phyloP scores from a whole-genome alignment of 257 asterid genomes.

The Thymus mandschuricus region DNA sequence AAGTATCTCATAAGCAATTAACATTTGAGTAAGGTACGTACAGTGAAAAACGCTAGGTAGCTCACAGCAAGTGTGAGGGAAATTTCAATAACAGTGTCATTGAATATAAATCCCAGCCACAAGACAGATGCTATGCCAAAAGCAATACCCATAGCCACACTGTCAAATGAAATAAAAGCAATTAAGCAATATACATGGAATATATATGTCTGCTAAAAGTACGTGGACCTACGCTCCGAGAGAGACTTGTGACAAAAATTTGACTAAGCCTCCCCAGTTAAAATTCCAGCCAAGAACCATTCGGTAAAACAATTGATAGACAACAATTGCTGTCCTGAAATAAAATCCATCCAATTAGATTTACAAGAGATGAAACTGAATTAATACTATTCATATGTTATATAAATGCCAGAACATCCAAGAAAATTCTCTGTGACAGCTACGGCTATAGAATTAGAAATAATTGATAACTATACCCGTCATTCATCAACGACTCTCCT shows the following conservation, averaged over 20 bases:
- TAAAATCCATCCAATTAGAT: constrained; percentile 24
- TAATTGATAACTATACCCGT: constrained; percentile 62
- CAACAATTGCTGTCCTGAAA: constrained; percentile 95
- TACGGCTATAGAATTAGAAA: not conserved
- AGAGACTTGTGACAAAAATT: constrained; percentile 69
- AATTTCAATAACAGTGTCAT: constrained; percentile 94
- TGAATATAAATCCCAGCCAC: constrained; percentile 98
- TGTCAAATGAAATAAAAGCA: constrained; percentile 41
- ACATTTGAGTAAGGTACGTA: constrained; percentile 44
- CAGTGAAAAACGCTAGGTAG: constrained; percentile 92
- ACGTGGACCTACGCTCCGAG: constrained; percentile 89
- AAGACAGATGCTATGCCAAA: constrained; percentile 85
- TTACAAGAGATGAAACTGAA: constrained; percentile 23
- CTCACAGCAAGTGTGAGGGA: constrained; percentile 92
- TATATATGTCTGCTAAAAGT: constrained; percentile 29
- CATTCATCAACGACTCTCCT: constrained; percentile 99
- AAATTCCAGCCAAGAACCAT: constrained; percentile 90
- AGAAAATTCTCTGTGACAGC: constrained; percentile 5
- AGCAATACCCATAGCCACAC: constrained; percentile 86
- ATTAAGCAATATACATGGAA: constrained; percentile 34
- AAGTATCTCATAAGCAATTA: constrained; percentile 21
- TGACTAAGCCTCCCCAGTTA: constrained; percentile 67
- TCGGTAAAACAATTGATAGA: constrained; percentile 79
- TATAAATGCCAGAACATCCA: constrained; percentile 21
- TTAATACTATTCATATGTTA: constrained; percentile 8